Evolutionary conservation across 163 green algal genomes (phyloP), one percentile per base, ranked within the genome.

Genomic region (Prototheca wickerhamii): DNA sequence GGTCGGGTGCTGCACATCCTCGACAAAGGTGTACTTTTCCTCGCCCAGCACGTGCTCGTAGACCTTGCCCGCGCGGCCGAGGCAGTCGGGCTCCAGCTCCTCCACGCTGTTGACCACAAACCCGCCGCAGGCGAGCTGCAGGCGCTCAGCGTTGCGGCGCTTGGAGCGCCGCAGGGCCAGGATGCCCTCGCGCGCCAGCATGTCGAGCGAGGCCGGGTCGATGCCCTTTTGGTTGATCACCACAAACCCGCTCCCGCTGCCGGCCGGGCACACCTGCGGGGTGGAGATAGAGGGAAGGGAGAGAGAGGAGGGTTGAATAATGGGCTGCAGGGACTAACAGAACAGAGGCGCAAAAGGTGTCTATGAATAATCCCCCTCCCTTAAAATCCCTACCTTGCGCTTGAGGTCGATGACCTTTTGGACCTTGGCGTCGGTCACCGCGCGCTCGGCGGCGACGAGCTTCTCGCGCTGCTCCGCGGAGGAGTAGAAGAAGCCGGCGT

Each of bases 191-290:
- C 91, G 91, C 40, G 91, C 93, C 29, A 98, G 84, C 82, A 97
- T 72, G 83, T 98, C 93, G 23, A 99, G 80, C 2, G 85, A 95
- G 43, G 89, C 70, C 17, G 92, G 92, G 78, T 99, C 93, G 70
- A 98, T 99, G 71, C 93, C 93, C 83, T 99, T 99, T 70, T 97
- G 89, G 76, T 98, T 99, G 73, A 99, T 95, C 49, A 99, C 78
- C 56, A 97, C 88, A 77, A 99, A 97, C 35, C 70, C 74, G 74
- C 93, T 87, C 60, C 90, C 86, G 29, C 74, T 75, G 53, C 79
- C 71, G 2, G 53, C 53, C 6, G 53, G 46, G 74, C 90, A 96
- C 63, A 96, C 80, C 88, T 95, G 80, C 26, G 37, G 37, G 37
- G 10, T 10, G 10, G 10, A 44, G 10, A 15, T 44, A 21, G 10